phyloP scores from a whole-genome alignment of 2,329 filamentous ascomycete species.

The Xylariomycetidae sp. region DNA sequence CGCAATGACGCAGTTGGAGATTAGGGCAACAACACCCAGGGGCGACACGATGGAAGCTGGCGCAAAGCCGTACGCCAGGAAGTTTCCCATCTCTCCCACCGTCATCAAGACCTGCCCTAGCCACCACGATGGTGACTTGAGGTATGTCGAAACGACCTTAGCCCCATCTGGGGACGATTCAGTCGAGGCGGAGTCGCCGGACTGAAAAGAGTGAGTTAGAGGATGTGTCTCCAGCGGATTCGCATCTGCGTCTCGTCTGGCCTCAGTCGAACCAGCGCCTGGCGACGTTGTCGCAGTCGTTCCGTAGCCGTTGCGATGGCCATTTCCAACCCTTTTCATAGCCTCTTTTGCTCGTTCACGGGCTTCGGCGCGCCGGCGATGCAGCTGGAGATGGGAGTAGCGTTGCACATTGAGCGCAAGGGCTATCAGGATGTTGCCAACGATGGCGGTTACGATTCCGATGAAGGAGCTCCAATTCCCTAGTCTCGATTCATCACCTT shows the following conservation, averaged over 20 bases:
- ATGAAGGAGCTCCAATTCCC: constrained; percentile 87
- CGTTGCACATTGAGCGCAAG: constrained; percentile 94
- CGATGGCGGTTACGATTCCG: constrained; percentile 86
- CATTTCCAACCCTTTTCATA: constrained; percentile 38
- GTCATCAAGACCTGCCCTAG: constrained; percentile 87
- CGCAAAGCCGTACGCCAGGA: constrained; percentile 94
- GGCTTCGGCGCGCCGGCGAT: constrained; percentile 59
- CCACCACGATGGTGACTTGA: constrained; percentile 96
- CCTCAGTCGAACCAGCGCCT: constrained; percentile 27
- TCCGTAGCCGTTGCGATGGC: constrained; percentile 23
- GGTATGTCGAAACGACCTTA: constrained; percentile 61
- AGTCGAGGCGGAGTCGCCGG: constrained; percentile 33
- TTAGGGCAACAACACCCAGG: constrained; percentile 88
- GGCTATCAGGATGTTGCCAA: constrained; percentile 89
- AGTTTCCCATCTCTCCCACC: constrained; percentile 90
- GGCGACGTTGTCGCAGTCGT: constrained; percentile 17
- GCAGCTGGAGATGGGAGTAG: constrained; percentile 84
- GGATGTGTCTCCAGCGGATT: constrained; percentile 42
- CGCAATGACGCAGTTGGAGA: constrained; percentile 96
- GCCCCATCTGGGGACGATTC: constrained; percentile 29
- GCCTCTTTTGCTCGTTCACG: constrained; percentile 49
- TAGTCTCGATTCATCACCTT: constrained; percentile 36
- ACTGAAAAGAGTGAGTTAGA: constrained; percentile 44
- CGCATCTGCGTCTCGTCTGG: constrained; percentile 32
- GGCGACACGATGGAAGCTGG: constrained; percentile 96